Evolutionary conservation across 1,284 basidiomycete species (phyloP).

Genomic region (Bondarzewia mesenterica): DNA sequence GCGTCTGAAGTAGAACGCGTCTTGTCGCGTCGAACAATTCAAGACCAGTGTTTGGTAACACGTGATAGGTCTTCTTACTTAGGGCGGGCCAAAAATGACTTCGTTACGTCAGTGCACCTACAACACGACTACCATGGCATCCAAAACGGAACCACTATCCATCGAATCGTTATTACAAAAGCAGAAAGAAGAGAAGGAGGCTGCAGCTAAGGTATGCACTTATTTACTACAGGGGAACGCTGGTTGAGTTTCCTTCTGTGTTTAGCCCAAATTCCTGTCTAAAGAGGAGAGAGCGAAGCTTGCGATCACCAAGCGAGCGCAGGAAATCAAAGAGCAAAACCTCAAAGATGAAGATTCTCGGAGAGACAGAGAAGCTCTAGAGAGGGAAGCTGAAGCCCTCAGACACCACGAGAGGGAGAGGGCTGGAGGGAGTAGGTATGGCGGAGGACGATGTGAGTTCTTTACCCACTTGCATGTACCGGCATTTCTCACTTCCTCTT

Average conservation of each 20-base stretch:
- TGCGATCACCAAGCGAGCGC: constrained; percentile 79
- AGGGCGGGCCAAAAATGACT: too few relatives aligned
- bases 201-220: constrained; percentile 68
- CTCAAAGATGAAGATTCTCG: constrained; percentile 51
- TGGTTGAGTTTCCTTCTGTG: constrained; percentile 2
- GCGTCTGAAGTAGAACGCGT: not conserved
- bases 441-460: constrained; percentile 38
- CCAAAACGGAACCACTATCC: constrained; percentile 56
- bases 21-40: too few relatives aligned
- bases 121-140: constrained; percentile 24
- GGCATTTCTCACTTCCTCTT: constrained; percentile 2
- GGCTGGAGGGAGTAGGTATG: constrained; percentile 28
- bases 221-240: not conserved
- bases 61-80: too few relatives aligned
- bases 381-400: constrained; percentile 68
- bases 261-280: constrained; percentile 83
- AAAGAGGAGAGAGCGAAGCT: constrained; percentile 85
- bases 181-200: constrained; percentile 83
- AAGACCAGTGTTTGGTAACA: too few relatives aligned
- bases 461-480: constrained; percentile 11
- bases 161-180: constrained; percentile 82
- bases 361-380: constrained; percentile 58
- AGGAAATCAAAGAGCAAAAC: constrained; percentile 66
- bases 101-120: constrained; percentile 10
- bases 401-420: constrained; percentile 30